A percentile compares a stretch with the other conserved stretches of the same genome.
These are phyloP conservation scores for Moricandia arvensis DNA, from an alignment of 345 rosid species.

Conservation along the genomic window DNA sequence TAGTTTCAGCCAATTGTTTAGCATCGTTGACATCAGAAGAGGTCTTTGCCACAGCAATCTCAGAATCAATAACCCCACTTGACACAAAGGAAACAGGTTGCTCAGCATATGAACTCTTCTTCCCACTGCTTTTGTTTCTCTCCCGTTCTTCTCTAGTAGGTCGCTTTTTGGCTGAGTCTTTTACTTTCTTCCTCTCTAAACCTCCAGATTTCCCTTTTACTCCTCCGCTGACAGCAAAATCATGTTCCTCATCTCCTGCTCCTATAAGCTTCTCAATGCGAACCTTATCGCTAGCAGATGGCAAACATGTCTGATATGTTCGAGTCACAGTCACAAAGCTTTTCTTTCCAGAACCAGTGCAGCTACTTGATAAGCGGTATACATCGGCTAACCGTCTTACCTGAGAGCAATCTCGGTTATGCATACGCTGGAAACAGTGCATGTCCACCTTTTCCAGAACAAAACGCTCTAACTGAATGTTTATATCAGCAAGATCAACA, in stretches of 20 bases:
- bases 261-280: conserved; percentile 90
- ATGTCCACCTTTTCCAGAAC: conserved; percentile 62
- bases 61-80: conserved; percentile 62
- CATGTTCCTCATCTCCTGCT: conserved; percentile 55
- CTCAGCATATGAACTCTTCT: conserved; percentile 50
- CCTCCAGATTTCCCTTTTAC: conserved; percentile 37
- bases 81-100: conserved; percentile 85
- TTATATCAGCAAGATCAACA: conserved; percentile 73
- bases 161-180: conserved; percentile 38
- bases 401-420: conserved; percentile 84
- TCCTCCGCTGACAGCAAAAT: conserved; percentile 53
- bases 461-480: conserved; percentile 63
- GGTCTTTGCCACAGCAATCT: conserved; percentile 38
- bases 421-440: conserved; percentile 80
- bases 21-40: conserved; percentile 28
- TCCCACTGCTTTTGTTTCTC: conserved; percentile 44
- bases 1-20: conserved; percentile 38
- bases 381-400: conserved; percentile 79
- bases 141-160: conserved; percentile 39
- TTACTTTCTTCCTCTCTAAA: conserved; percentile 38
- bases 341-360: conserved; percentile 86
- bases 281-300: conserved; percentile 67
- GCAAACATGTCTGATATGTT: conserved; percentile 78
- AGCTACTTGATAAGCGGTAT: conserved; percentile 57
- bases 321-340: conserved; percentile 75